These are phyloP conservation scores for Fraxinus anomala DNA, from an alignment of 257 asterid genomes.

Conservation along the genomic window DNA sequence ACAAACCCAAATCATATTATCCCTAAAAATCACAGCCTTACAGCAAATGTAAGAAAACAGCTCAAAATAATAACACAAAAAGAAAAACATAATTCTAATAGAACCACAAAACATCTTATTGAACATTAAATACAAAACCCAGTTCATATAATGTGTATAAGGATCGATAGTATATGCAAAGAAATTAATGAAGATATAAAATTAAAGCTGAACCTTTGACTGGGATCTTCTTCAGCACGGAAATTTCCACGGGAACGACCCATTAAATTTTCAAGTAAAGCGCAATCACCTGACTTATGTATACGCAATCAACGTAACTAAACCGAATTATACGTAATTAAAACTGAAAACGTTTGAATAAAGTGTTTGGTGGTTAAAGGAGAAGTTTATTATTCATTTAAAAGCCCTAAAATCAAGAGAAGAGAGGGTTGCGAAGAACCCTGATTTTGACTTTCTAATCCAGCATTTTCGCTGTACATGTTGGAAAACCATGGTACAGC, in stretches of 20 bases:
- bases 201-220: constrained; percentile 58
- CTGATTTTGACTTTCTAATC: constrained; percentile 30
- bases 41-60: constrained; percentile 15
- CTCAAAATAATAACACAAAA: background rate
- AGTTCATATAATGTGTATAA: background rate
- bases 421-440: constrained; percentile 20
- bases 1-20: background rate
- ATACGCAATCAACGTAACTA: constrained; percentile 22
- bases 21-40: background rate
- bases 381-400: background rate
- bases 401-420: constrained; percentile 43
- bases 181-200: background rate
- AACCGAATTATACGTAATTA: background rate
- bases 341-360: constrained; percentile 1
- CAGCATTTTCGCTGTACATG: background rate
- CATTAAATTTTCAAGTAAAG: constrained; percentile 47
- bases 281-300: constrained; percentile 6
- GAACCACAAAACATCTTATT: constrained; percentile 7
- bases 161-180: background rate
- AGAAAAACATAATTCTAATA: background rate
- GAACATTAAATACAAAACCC: background rate
- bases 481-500: background rate
- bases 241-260: constrained; percentile 91
- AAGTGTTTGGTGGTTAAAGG: constrained; percentile 5
- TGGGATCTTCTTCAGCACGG: constrained; percentile 78